These are phyloP conservation scores for Kodamaea sagamina DNA, from an alignment of 805 yeast species.

Conservation along the genomic window DNA sequence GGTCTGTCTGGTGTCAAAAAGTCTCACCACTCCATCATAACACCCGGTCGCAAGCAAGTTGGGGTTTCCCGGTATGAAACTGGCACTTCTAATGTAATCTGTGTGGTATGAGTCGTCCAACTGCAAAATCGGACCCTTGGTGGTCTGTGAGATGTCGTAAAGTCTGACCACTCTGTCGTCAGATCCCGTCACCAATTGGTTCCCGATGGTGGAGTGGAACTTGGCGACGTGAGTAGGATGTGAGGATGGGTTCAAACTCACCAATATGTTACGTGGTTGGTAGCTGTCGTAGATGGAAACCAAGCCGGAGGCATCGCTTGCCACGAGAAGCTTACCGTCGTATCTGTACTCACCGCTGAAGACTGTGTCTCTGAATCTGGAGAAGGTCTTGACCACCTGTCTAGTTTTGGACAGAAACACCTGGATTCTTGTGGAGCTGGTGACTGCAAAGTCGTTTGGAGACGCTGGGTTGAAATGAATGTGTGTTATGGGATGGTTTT, in stretches of 20 bases:
- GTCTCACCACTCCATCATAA: conserved; percentile 82
- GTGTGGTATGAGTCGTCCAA: conserved; percentile 66
- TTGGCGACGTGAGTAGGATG: conserved; percentile 93
- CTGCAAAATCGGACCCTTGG: conserved; percentile 66
- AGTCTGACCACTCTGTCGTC: conserved; percentile 87
- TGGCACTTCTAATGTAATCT: conserved; percentile 85
- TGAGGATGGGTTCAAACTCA: conserved; percentile 77
- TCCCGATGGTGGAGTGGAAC: conserved; percentile 76
- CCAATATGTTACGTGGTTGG: conserved; percentile 74
- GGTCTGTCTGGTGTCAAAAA: conserved; percentile 73
- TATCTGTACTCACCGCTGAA: conserved; percentile 87
- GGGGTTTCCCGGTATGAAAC: conserved; percentile 72
- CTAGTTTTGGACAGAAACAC: conserved; percentile 92
- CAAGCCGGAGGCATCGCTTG: conserved; percentile 93
- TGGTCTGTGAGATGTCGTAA: conserved; percentile 80
- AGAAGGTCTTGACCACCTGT: conserved; percentile 82
- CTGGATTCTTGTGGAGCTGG: conserved; percentile 89
- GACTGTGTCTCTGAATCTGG: conserved; percentile 87
- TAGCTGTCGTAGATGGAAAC: conserved; percentile 88
- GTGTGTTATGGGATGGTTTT: conserved; percentile 87
- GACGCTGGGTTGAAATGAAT: conserved; percentile 81
- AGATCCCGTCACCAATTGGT: conserved; percentile 80
- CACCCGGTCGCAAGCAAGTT: conserved; percentile 89
- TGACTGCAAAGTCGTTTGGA: conserved; percentile 91
- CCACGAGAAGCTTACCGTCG: conserved; percentile 89